Base-by-base conservation (phyloP, 2,329 filamentous ascomycete species). In the Phoma sp. region DNA sequence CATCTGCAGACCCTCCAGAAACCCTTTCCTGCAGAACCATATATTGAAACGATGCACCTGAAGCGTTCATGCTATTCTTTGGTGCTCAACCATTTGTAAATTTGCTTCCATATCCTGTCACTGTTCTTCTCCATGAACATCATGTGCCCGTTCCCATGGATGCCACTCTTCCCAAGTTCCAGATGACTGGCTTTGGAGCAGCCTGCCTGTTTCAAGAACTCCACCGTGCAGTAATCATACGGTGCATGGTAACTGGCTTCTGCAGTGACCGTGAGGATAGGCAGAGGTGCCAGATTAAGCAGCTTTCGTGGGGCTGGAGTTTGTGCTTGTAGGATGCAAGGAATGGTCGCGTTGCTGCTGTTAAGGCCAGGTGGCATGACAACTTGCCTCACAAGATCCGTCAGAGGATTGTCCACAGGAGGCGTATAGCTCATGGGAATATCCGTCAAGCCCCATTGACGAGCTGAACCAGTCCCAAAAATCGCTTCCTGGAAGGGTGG, bases 221-320 rank as follows among this genome's bases (percentile, higher is more conserved):
- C 54, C 4, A 81, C 77, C 0, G 80, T 84, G 33, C 82, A 83
- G 67, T 81, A 80, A 58, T 87, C 84, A 55, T 81, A 86, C 15
- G 72, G 69, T 2, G 74, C 69, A 65, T 86, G 84, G 10, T 77
- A 78, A 47, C 81, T 82, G 0, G 84, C 79, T 53, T 85, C 79
- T 0, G 74, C 74, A 0, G 82, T 85, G 25, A 84, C 62, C n/a
- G 85, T 59, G 1, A 81, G 66, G 7, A 82, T 78, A 0, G 76
- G 78, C 9, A 84, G 73, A 17, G 73, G 73, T 1, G 71, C 63
- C 3, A 87, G 68, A 35, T 84, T 81, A 5, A 70, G 59, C 7
- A 87, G 74, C 59, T 78, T 70, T 8, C 77, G 75, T 12, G 75
- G 68, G 0, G 74, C 65, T 4, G 55, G 46, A 22, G 39, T n/a